Conservation (phyloP, 495 filamentous ascomycete species). For the Hypoxylon lienhwacheense region DNA sequence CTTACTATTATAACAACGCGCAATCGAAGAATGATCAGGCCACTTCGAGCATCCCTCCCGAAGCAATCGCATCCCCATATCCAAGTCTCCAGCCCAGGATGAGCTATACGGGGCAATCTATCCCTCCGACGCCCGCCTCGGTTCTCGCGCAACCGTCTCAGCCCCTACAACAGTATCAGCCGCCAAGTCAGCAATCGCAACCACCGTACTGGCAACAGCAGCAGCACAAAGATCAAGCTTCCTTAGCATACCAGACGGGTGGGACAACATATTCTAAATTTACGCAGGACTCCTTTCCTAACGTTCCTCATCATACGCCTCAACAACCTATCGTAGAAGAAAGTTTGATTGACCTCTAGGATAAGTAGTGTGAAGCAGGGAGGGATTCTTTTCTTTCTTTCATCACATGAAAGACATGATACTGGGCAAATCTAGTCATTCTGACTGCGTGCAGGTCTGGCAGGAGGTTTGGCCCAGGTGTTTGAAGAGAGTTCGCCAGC, state of each 20-base stretch:
- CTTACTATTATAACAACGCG: constrained; percentile 53
- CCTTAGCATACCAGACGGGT: constrained; percentile 50
- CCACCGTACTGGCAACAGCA: constrained; percentile 49
- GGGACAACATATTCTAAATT: constrained; percentile 57
- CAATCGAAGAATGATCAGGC: constrained; percentile 40
- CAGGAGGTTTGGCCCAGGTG: too few species aligned
- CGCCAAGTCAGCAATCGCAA: constrained; percentile 26
- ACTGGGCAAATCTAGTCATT: too few species aligned
- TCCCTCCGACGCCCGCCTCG: constrained; percentile 49
- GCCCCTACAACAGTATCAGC: constrained; percentile 37
- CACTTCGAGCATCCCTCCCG: constrained; percentile 40
- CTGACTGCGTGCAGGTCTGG: too few species aligned
- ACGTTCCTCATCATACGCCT: constrained; percentile 63
- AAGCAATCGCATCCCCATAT: constrained; percentile 46
- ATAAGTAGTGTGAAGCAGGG: background rate
- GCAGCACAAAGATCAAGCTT: constrained; percentile 40
- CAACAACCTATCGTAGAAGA: constrained; percentile 75
- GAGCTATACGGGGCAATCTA: constrained; percentile 47
- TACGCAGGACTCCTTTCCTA: constrained; percentile 65
- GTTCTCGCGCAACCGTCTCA: constrained; percentile 45
- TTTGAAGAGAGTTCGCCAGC: too few species aligned
- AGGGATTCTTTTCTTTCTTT: too few species aligned
- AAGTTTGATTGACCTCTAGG: constrained; percentile 82
- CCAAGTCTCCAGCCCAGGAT: constrained; percentile 47
- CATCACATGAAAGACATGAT: background rate